These are phyloP conservation scores for Sporothrix inflata DNA, from an alignment of 2,329 filamentous ascomycete species.

Conservation along the genomic window DNA sequence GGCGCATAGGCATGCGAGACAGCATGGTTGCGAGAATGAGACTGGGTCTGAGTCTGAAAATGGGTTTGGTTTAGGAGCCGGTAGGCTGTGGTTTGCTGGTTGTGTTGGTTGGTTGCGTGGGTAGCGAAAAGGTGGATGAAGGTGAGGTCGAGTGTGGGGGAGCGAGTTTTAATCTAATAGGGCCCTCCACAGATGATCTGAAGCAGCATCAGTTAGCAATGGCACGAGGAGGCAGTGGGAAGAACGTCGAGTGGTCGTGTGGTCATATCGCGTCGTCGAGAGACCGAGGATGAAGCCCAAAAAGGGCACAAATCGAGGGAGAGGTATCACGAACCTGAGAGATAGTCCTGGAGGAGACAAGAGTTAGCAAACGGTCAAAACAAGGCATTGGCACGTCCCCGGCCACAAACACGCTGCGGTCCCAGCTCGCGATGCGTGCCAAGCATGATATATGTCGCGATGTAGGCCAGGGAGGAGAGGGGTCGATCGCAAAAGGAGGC, in stretches of 20 bases:
- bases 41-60: neutral
- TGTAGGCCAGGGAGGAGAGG: neutral
- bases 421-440: neutral
- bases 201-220: constrained; percentile 27
- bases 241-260: neutral
- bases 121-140: constrained; percentile 32
- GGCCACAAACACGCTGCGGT: neutral
- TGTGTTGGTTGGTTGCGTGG: constrained; percentile 9
- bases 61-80: neutral
- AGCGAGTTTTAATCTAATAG: constrained; percentile 49
- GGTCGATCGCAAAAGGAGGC: constrained; percentile 36
- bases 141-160: constrained; percentile 29
- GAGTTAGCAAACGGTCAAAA: constrained; percentile 22
- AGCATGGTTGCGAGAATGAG: constrained; percentile 53
- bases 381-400: neutral
- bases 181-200: constrained; percentile 60
- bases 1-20: constrained; percentile 56
- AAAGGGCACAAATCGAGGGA: neutral
- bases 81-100: constrained; percentile 34
- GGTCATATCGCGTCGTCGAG: neutral
- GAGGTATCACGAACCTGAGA: constrained; percentile 64
- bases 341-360: constrained; percentile 63
- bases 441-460: neutral
- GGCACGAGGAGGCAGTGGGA: neutral
- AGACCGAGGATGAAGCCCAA: neutral